Conservation (phyloP, 192 early-diverging fungal genomes). For the Dimargaris cristalligena region DNA sequence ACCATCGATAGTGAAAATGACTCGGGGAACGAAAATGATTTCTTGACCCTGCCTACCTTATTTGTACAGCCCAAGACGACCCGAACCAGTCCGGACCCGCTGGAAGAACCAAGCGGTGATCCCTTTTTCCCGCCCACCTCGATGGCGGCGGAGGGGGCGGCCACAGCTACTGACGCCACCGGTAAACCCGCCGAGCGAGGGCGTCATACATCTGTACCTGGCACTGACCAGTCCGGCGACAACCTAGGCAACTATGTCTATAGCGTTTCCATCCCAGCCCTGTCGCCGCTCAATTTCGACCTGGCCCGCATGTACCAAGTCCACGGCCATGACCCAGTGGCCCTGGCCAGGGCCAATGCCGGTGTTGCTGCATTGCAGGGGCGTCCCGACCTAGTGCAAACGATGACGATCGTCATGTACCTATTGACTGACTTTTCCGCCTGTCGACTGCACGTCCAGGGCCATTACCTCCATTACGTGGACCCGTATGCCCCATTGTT, state of each 20-base stretch:
- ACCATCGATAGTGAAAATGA: no score
- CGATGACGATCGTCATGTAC: constrained; percentile 4
- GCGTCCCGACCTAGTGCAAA: constrained; percentile 7
- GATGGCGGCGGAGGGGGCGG: no score
- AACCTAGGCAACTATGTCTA: constrained; percentile 6
- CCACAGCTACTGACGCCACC: background rate
- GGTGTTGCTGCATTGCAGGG: constrained; percentile 3
- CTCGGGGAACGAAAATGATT: background rate
- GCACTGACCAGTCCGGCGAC: background rate
- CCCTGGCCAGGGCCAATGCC: constrained; percentile 4
- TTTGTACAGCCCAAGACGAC: constrained; percentile 9
- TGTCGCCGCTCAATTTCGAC: background rate
- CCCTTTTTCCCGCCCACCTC: background rate
- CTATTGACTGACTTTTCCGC: constrained; percentile 1
- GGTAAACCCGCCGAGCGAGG: background rate
- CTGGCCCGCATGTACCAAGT: constrained; percentile 5
- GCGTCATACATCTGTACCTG: background rate
- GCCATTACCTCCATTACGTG: background rate
- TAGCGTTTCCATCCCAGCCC: background rate
- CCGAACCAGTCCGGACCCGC: background rate
- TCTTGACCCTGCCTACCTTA: background rate
- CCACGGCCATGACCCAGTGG: background rate
- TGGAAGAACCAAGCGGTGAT: background rate
- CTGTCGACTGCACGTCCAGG: background rate
- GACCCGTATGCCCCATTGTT: background rate